Evolutionary conservation across 129 eudicot genomes (phyloP).

Genomic region (Apium graveolens): DNA sequence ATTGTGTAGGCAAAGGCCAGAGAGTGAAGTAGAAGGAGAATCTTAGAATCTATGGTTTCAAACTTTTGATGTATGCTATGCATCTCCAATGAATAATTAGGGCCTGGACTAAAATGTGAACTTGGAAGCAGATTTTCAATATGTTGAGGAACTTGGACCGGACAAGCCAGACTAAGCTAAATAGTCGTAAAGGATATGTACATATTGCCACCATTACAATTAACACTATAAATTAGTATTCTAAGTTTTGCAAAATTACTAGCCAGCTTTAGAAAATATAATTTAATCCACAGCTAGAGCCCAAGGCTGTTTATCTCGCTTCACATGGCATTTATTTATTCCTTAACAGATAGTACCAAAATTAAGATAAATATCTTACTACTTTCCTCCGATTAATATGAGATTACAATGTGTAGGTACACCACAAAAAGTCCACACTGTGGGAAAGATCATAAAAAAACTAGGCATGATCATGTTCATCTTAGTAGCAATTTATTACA

Average conservation of each 20-base stretch:
- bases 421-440: not conserved
- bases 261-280: not conserved
- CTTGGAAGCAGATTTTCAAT: not conserved
- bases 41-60: no score
- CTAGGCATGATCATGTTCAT: not conserved
- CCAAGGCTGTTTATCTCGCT: not conserved
- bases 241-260: not conserved
- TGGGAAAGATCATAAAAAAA: not conserved
- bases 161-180: not conserved
- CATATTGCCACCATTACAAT: not conserved
- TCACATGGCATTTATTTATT: not conserved
- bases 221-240: not conserved
- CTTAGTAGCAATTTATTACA: not conserved
- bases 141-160: not conserved
- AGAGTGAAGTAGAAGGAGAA: not conserved
- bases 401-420: not conserved
- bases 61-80: not conserved
- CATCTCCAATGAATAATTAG: no score
- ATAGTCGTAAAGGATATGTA: not conserved
- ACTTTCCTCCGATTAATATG: not conserved
- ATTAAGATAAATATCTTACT: not conserved
- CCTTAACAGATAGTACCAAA: not conserved
- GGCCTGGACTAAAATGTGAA: not conserved
- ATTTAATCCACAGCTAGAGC: not conserved
- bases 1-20: not conserved